phyloP scores from a whole-genome alignment of 495 filamentous ascomycete species.

The Thozetella sp. region DNA sequence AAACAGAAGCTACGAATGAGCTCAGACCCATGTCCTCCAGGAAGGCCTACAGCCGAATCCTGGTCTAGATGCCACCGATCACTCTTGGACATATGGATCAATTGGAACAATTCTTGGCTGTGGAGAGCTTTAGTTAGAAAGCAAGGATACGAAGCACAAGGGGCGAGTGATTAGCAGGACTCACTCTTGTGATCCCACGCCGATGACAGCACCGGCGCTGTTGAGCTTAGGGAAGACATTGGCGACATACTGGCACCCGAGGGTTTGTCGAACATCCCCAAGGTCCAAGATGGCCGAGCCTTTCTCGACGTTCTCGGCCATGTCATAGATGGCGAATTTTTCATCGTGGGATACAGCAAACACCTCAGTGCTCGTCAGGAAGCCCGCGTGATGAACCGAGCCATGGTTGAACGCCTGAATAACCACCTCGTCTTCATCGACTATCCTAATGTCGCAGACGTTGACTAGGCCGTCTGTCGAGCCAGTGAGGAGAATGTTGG shows the following conservation, averaged over 20 bases:
- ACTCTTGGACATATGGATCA: conserved; percentile 63
- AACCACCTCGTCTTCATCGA: conserved; percentile 85
- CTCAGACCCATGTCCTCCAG: conserved; percentile 81
- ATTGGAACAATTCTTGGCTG: conserved; percentile 66
- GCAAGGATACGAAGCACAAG: conserved; percentile 9
- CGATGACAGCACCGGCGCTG: conserved; percentile 61
- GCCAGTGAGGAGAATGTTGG: conserved; percentile 74
- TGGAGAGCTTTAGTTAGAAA: not conserved
- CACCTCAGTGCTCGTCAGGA: conserved; percentile 67
- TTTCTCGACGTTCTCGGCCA: conserved; percentile 57
- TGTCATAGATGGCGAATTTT: conserved; percentile 73
- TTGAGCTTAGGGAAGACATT: conserved; percentile 61
- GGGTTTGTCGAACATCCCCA: conserved; percentile 71
- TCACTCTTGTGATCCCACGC: conserved; percentile 62
- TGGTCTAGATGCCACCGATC: conserved; percentile 63
- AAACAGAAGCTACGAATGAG: conserved; percentile 80
- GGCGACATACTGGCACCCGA: conserved; percentile 83
- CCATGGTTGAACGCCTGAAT: conserved; percentile 86
- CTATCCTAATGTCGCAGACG: conserved; percentile 72
- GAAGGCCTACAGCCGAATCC: conserved; percentile 63
- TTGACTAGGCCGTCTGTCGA: conserved; percentile 93
- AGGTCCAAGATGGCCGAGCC: conserved; percentile 62
- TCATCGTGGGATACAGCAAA: conserved; percentile 83
- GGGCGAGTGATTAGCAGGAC: conserved; percentile 10
- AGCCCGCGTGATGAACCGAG: conserved; percentile 84